phyloP scores from a whole-genome alignment of 805 yeast genomes.

The Clavispora phyllophila region DNA sequence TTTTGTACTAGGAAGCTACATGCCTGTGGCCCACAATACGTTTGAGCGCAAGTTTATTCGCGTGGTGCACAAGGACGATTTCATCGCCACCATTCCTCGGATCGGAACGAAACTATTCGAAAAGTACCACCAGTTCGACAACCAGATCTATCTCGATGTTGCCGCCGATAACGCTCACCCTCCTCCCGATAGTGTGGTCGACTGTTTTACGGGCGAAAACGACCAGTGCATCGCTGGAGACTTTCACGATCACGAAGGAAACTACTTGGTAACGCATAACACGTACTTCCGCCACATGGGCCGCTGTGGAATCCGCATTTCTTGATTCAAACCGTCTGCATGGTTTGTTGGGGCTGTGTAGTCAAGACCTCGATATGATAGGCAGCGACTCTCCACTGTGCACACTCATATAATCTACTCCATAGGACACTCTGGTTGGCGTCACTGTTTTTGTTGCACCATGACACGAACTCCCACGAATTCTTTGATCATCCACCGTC shows the following conservation, averaged over 20 bases:
- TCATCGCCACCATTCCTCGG: constrained; percentile 27
- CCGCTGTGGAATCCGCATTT: constrained; percentile 18
- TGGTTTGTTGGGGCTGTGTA: not conserved
- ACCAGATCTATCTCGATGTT: constrained; percentile 34
- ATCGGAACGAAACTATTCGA: constrained; percentile 4
- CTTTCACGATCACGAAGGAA: constrained; percentile 13
- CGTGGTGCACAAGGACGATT: constrained; percentile 24
- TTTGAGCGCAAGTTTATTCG: constrained; percentile 17
- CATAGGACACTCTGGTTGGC: not conserved
- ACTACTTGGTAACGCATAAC: constrained; percentile 29
- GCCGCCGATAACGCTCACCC: constrained; percentile 24
- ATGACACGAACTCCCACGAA: constrained; percentile 18
- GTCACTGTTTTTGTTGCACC: not conserved
- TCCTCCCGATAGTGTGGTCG: constrained; percentile 23
- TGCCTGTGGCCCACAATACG: constrained; percentile 16
- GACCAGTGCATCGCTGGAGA: constrained; percentile 28
- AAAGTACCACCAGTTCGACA: constrained; percentile 29
- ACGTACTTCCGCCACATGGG: constrained; percentile 37
- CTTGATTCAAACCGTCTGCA: not conserved
- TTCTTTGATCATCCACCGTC: constrained; percentile 32
- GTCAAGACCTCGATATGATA: no score
- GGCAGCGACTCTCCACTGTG: not conserved
- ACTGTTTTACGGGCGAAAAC: constrained; percentile 26
- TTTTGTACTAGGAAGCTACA: constrained; percentile 24
- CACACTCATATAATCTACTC: not conserved